Base-by-base conservation (phyloP, 2,329 filamentous ascomycete genomes). In the Pestalotiopsis fici region DNA sequence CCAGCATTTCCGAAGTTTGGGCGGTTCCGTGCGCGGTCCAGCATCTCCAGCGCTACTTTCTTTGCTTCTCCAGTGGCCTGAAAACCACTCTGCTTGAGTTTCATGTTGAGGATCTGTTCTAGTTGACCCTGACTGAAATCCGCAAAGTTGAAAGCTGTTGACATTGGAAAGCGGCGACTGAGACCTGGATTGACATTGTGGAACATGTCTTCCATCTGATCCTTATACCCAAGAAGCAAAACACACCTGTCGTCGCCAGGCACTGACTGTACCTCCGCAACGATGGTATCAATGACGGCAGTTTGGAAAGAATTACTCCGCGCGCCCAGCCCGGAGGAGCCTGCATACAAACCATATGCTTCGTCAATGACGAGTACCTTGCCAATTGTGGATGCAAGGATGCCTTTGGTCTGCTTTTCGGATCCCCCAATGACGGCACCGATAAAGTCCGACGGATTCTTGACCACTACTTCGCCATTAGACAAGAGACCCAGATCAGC, bases 341-440 rank as follows among this genome's bases (percentile, higher is more conserved):
- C 81, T 1, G 79, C 77, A 59, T 83, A 86, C 0, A 95, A 82
- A 39, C 89, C 88, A 70, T 95, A 95, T 0, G 92, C 92, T 74
- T 96, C 93, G 69, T 95, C 93, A 2, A 95, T 94, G 15, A 95
- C 87, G 0, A 95, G 83, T 0, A 95, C 91, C 70, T 95, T 95
- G 0, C 93, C 93, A 0, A 85, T 70, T 0, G 90, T 89, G 0
- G 88, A 80, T 0, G 86, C 87, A 0, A 95, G 82, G 6, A 95
- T 94, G 0, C 82, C 89, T 70, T 93, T 95, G 0, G 92, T 95
- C 39, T 89, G 88, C 2, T 85, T 81, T 75, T 95, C 92, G 0
- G 92, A 94, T 1, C 85, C 81, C 0, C 93, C 93, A 0, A 95
- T 69, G 0, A 74, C 81, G 9, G 77, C 78, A 0, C 91, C 91